These are phyloP conservation scores for Phytophthora constricta DNA, from an alignment of 352 stramenopile genomes.

Conservation along the genomic window DNA sequence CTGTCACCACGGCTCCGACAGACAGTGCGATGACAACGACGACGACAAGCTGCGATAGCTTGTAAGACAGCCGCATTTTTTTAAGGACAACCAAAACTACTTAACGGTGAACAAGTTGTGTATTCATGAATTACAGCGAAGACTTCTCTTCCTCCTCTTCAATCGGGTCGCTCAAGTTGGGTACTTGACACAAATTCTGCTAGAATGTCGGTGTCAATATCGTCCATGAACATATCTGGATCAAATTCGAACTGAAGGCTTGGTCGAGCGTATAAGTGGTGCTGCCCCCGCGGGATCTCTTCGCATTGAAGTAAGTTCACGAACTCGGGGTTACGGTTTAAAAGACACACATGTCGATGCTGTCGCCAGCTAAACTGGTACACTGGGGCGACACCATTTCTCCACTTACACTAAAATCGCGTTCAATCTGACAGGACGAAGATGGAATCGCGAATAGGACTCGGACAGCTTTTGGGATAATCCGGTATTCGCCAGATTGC, in stretches of 20 bases:
- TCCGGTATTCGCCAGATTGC: constrained; percentile 9
- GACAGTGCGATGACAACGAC: too few relatives aligned
- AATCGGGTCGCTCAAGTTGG: neutral
- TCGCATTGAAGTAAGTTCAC: constrained; percentile 27
- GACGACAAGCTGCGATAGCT: too few relatives aligned
- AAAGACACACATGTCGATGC: constrained; percentile 23
- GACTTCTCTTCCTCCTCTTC: neutral
- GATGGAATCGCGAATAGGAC: constrained; percentile 9
- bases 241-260: neutral
- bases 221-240: neutral
- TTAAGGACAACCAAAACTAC: too few relatives aligned
- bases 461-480: constrained; percentile 11
- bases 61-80: too few relatives aligned
- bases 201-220: neutral
- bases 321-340: constrained; percentile 22
- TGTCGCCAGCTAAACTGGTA: constrained; percentile 9
- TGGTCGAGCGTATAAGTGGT: constrained; percentile 11
- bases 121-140: neutral
- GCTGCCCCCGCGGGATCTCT: constrained; percentile 15
- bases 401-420: constrained; percentile 24
- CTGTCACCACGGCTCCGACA: too few relatives aligned
- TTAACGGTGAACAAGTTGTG: neutral
- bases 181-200: neutral
- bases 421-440: constrained; percentile 20
- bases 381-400: constrained; percentile 10